These are phyloP conservation scores for Magnolia changhungtana DNA, from an alignment of 164 flowering plant species.

Conservation along the genomic window DNA sequence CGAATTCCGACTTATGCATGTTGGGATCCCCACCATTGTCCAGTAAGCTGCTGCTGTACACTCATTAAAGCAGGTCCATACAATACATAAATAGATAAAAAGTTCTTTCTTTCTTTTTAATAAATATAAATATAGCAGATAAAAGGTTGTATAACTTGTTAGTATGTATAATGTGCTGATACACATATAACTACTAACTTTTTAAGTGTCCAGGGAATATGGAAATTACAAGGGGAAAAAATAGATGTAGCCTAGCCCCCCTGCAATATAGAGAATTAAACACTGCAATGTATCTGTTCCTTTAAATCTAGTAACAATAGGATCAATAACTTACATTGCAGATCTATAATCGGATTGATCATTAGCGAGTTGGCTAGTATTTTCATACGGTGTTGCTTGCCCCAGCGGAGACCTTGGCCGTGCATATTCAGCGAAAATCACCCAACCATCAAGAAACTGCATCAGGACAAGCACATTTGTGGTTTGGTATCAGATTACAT, in stretches of 20 bases:
- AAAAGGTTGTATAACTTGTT: not conserved
- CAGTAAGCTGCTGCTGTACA: too few relatives aligned
- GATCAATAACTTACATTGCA: not conserved
- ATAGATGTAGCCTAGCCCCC: not conserved
- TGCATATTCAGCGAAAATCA: constrained; percentile 24
- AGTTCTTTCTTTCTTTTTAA: not conserved
- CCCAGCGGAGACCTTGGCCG: constrained; percentile 12
- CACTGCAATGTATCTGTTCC: not conserved
- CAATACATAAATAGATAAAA: not conserved
- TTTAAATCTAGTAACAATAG: not conserved
- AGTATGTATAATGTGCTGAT: not conserved
- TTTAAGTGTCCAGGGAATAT: not conserved
- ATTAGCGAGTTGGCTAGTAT: not conserved
- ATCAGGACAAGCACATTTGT: not conserved
- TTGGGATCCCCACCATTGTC: too few relatives aligned
- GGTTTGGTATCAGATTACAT: not conserved
- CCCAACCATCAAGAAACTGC: constrained; percentile 28
- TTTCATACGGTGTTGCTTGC: not conserved
- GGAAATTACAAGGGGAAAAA: not conserved
- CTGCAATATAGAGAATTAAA: not conserved
- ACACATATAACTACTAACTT: not conserved
- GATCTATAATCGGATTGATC: not conserved
- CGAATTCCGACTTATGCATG: too few relatives aligned
- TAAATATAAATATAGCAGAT: not conserved
- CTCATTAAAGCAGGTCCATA: not conserved